phyloP scores from a whole-genome alignment of 129 eudicot species.

The Logfia minima region DNA sequence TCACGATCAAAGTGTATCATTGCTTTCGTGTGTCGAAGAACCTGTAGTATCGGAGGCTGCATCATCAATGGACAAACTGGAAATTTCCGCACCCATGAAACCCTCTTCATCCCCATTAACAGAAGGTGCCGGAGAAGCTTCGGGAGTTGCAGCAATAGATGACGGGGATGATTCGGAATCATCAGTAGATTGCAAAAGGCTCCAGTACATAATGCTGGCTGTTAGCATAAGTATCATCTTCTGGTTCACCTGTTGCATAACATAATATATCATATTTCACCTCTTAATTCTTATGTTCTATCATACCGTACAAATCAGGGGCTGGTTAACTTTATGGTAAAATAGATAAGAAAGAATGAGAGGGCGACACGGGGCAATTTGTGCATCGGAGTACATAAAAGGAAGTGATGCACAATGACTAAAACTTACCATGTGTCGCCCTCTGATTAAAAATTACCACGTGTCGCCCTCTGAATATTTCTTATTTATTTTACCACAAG shows the following conservation, averaged over 20 bases:
- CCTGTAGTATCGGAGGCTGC: slow-evolving; percentile 49
- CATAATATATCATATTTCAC: neutral
- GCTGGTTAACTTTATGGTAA: neutral
- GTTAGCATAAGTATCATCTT: slow-evolving; percentile 90
- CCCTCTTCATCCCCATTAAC: slow-evolving; percentile 47
- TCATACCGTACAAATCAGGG: neutral
- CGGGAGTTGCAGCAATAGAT: slow-evolving; percentile 38
- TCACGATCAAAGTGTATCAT: slow-evolving; percentile 27
- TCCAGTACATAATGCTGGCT: slow-evolving; percentile 97
- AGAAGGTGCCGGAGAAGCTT: slow-evolving; percentile 60
- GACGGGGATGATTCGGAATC: slow-evolving; percentile 52
- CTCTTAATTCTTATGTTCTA: neutral
- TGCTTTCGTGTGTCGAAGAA: slow-evolving; percentile 48
- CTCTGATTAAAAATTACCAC: too few relatives aligned
- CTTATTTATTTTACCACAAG: too few relatives aligned
- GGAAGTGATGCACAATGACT: too few relatives aligned
- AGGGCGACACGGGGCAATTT: too few relatives aligned
- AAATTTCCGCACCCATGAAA: slow-evolving; percentile 43
- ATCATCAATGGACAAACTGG: slow-evolving; percentile 51
- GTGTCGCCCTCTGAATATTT: too few relatives aligned
- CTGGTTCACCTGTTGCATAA: slow-evolving; percentile 66
- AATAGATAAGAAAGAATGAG: too few relatives aligned
- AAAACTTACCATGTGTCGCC: too few relatives aligned
- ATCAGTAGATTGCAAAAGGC: slow-evolving; percentile 71
- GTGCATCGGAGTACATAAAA: too few relatives aligned